These are phyloP conservation scores for Tolypocladium paradoxum DNA, from an alignment of 2,329 filamentous ascomycete genomes.

Conservation along the genomic window DNA sequence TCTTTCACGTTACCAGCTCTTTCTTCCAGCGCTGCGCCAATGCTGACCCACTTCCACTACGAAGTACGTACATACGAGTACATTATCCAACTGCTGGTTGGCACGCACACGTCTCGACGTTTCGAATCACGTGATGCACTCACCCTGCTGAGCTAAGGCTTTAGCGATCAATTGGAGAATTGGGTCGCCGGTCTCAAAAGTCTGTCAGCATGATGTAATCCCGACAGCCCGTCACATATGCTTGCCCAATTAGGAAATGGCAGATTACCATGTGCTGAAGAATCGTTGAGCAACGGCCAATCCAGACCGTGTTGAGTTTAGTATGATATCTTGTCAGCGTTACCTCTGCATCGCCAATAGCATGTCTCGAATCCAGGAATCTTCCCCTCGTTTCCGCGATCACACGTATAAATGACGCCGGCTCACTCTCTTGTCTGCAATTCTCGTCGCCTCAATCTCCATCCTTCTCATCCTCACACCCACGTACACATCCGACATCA, in stretches of 20 bases:
- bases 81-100: too few species aligned
- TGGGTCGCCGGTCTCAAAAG: too few species aligned
- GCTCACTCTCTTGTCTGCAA: slow-evolving; percentile 18
- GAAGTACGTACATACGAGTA: too few species aligned
- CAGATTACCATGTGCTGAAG: slow-evolving; percentile 2
- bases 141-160: not conserved
- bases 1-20: too few species aligned
- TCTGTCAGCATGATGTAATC: slow-evolving; percentile 4
- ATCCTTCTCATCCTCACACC: slow-evolving; percentile 21
- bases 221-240: too few species aligned
- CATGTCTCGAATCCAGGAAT: slow-evolving; percentile 6
- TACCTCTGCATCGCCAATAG: slow-evolving; percentile 9
- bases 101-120: too few species aligned
- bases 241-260: not conserved
- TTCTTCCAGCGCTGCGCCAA: too few species aligned
- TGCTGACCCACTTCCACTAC: too few species aligned
- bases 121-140: not conserved
- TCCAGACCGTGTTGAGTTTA: not conserved
- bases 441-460: slow-evolving; percentile 27
- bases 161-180: not conserved
- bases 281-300: slow-evolving; percentile 2
- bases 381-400: slow-evolving; percentile 14
- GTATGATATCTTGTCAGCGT: not conserved
- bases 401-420: slow-evolving; percentile 29
- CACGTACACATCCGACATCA: slow-evolving; percentile 6